Conservation (phyloP, 2,329 filamentous ascomycete species). For the Elsinoe necatrix region DNA sequence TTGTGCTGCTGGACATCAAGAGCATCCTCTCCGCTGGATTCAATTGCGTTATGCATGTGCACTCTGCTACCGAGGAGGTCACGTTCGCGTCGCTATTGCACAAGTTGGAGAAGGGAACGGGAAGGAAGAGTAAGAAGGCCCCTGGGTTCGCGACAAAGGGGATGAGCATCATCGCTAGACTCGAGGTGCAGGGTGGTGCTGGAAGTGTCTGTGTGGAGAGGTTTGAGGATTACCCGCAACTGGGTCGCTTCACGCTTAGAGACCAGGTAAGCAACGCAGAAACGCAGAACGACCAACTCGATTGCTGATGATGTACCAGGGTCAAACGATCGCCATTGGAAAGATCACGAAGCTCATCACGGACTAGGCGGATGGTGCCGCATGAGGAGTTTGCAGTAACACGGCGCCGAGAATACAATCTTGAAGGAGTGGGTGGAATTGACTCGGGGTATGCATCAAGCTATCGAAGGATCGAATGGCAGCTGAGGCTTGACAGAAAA, state of each 20-base stretch:
- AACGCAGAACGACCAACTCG: slow-evolving; percentile 23
- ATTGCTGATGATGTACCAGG: slow-evolving; percentile 44
- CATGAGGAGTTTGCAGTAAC: not conserved
- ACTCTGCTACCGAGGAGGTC: slow-evolving; percentile 95
- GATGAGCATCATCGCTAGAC: slow-evolving; percentile 80
- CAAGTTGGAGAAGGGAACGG: slow-evolving; percentile 90
- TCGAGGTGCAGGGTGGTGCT: slow-evolving; percentile 78
- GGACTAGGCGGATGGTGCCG: slow-evolving; percentile 25
- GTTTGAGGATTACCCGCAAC: slow-evolving; percentile 92
- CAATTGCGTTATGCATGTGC: slow-evolving; percentile 95
- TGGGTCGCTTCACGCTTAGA: slow-evolving; percentile 82
- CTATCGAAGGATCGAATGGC: not conserved
- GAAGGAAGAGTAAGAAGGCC: slow-evolving; percentile 83
- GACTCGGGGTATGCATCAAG: not conserved
- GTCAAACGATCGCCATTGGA: slow-evolving; percentile 98
- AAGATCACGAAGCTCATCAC: slow-evolving; percentile 90
- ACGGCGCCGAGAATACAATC: too few relatives aligned
- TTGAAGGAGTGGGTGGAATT: too few relatives aligned
- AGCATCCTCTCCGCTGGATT: slow-evolving; percentile 89
- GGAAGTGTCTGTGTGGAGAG: slow-evolving; percentile 85
- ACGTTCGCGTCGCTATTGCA: slow-evolving; percentile 83
- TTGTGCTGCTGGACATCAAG: slow-evolving; percentile 89
- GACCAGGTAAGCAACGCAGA: slow-evolving; percentile 57
- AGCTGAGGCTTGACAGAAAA: not conserved
- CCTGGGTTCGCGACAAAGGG: slow-evolving; percentile 81